Base-by-base conservation (phyloP, 768 basidiomycete species). In the Imleria badia region DNA sequence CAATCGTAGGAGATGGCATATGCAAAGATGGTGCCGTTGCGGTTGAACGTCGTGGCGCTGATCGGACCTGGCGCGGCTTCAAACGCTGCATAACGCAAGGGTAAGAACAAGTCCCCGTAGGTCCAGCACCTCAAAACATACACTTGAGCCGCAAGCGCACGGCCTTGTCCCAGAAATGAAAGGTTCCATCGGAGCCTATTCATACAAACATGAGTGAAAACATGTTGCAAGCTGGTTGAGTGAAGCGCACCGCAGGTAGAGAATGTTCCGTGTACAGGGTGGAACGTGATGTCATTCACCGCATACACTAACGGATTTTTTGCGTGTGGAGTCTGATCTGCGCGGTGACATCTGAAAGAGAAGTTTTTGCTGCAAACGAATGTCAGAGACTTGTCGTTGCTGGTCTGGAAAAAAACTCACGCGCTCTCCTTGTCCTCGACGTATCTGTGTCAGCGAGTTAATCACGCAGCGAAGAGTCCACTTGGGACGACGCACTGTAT, bases 101-200 rank as follows among this genome's bases (percentile, higher is more conserved):
- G 54, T 54, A 17, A 58, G 51, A 55, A n/a, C 23, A 41, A 19
- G 46, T 30, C 30, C n/a, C n/a, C n/a, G n/a, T n/a, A n/a, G n/a
- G n/a, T n/a, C 26, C 17, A 23, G 41, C 7, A 15, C 12, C 6
- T 23, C 38, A 22, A 42, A 40, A 54, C 59, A 45, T 61, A 94
- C 93, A 85, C 76, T 95, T 97, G 74, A 98, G 81, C 38, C 95
- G 86, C 8, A 89, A 93, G 54, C 94, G 87, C 10, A 89, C 86
- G 62, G 94, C 89, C 73, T 94, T 94, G 73, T 97, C 94, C 94
- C 94, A 96, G 71, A 89, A 91, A 78, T 92, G 89, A 68, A 94
- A 86, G 3, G 87, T 87, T 19, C 92, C 92, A 60, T 94, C 92
- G 40, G 88, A 80, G 11, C 89, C 88, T 89, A 48, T 57, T 52